A percentile compares a stretch with the other conserved stretches of the same genome.
These are phyloP conservation scores for Stephania cephalantha DNA, from an alignment of 164 flowering plant genomes.

Conservation along the genomic window DNA sequence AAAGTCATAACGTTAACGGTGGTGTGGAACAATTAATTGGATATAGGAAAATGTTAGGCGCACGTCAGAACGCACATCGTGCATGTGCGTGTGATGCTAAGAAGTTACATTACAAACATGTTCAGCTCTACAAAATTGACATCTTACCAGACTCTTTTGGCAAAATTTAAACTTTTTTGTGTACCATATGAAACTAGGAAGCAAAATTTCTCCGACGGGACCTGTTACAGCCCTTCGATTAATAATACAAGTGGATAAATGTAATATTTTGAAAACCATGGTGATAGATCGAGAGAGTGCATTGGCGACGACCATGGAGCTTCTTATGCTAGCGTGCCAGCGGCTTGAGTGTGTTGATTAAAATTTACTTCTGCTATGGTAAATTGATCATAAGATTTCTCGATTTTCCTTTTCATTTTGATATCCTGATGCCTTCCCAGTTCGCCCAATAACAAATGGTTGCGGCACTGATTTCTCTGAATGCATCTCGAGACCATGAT, in stretches of 20 bases:
- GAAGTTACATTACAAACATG: not conserved
- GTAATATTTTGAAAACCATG: not conserved
- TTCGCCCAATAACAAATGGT: slow-evolving; percentile 51
- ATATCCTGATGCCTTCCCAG: slow-evolving; percentile 85
- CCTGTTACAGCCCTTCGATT: not conserved
- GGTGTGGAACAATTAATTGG: too few relatives aligned
- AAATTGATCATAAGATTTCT: slow-evolving; percentile 4
- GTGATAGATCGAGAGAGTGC: not conserved
- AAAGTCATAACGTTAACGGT: too few relatives aligned
- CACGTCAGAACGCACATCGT: too few relatives aligned
- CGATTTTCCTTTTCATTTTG: slow-evolving; percentile 40
- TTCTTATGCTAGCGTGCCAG: not conserved
- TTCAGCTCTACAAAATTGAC: not conserved
- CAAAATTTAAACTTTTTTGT: not conserved
- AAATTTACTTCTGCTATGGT: not conserved
- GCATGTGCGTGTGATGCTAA: too few relatives aligned
- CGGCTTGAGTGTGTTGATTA: not conserved
- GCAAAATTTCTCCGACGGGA: not conserved
- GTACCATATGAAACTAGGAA: not conserved
- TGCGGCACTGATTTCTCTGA: slow-evolving; percentile 30
- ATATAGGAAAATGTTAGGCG: too few relatives aligned
- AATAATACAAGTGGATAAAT: not conserved
- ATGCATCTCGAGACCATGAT: slow-evolving; percentile 72
- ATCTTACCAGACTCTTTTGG: not conserved
- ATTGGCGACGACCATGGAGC: not conserved